Evolutionary conservation across 2,329 filamentous ascomycete genomes (phyloP), one percentile per base, ranked within the genome.

Genomic region (Clonostachys sp.): DNA sequence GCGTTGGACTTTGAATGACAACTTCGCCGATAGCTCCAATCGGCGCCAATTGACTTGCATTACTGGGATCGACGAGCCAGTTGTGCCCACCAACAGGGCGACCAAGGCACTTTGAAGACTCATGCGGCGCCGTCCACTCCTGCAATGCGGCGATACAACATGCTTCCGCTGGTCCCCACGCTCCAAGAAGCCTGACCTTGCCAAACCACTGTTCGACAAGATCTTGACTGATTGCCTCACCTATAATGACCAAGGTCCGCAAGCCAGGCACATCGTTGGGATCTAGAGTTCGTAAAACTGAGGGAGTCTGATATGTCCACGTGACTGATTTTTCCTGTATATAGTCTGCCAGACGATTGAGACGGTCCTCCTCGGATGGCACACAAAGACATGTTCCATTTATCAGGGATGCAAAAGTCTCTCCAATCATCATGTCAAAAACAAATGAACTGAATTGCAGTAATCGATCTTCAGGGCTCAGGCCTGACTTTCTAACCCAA

Each of bases 1-100:
- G 7, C 14, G 49, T 51, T 16, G 74, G 74, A 2, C 51, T 51
- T 38, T 55, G 48, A 16, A 55, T 46, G 20, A 50, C 39, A n/a
- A 55, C 43, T 41, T 55, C 53, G 8, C 53, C 51, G 3, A 50
- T 14, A 12, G 39, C 42, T 13, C 53, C 53, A 18, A 51, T 16
- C 24, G 53, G 53, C 5, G 46, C 48, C 2, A 50, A 38, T 6
- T 36, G 33, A 12, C 44, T 20, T 20, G 42, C 34, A 35, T 54
- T 30, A 10, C 43, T 35, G 8, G 44, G 41, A 12, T 52, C 48
- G 16, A 50, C 45, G 36, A 52, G 45, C 50, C 50, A 52, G 17
- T 40, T 45, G 14, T 42, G 43, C 33, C 51, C 51, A 6, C 51
- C 50, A 13, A 48, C 43, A 8, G 45, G 43, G 5, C 34, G 20